Evolutionary conservation across 768 basidiomycete genomes (phyloP).

Genomic region (Gelatoporia subvermispora): DNA sequence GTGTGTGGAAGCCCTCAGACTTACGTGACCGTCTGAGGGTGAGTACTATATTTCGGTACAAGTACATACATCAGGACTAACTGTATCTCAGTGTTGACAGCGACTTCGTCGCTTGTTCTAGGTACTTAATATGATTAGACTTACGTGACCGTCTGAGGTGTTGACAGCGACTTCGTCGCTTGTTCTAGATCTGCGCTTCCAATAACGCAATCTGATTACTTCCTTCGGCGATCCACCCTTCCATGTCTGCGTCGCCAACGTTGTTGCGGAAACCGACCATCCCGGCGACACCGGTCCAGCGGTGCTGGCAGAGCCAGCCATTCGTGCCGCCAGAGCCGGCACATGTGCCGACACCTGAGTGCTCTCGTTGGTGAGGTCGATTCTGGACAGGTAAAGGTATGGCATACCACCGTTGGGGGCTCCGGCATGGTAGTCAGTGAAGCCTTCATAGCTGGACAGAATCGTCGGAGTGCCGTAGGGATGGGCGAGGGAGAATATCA

Average conservation of each 20-base stretch:
- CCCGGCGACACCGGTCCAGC: constrained; percentile 50
- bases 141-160: too few relatives aligned
- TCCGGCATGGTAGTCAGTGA: constrained; percentile 46
- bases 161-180: too few relatives aligned
- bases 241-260: constrained; percentile 46
- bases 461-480: constrained; percentile 64
- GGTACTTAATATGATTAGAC: too few relatives aligned
- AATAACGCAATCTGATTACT: constrained; percentile 61
- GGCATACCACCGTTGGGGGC: constrained; percentile 51
- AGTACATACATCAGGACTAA: too few relatives aligned
- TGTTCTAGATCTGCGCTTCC: too few relatives aligned
- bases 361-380: neutral
- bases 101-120: too few relatives aligned
- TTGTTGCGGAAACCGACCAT: constrained; percentile 60
- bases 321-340: constrained; percentile 42
- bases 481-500: constrained; percentile 62
- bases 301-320: constrained; percentile 69
- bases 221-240: constrained; percentile 54
- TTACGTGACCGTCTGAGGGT: too few relatives aligned
- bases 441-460: constrained; percentile 51
- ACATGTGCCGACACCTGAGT: constrained; percentile 38
- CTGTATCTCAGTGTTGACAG: too few relatives aligned
- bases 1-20: too few relatives aligned
- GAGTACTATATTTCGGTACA: too few relatives aligned
- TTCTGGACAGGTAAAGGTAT: neutral